Percentiles rank a stretch among this genome's conserved stretches.
phyloP scores from a whole-genome alignment of 2,329 filamentous ascomycete species.

The Hymenoscyphus linearis region DNA sequence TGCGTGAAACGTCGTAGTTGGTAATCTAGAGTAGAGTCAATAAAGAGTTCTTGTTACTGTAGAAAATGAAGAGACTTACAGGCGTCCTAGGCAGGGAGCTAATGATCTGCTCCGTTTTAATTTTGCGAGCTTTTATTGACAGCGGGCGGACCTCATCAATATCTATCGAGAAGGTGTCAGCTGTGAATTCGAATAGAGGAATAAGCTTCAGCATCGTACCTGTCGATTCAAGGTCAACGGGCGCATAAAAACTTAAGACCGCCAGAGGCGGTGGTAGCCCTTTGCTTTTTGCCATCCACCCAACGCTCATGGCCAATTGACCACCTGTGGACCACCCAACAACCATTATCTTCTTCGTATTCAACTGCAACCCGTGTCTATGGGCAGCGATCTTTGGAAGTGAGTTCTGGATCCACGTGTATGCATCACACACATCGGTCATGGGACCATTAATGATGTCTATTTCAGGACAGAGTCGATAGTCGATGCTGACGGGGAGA shows the following conservation, averaged over 20 bases:
- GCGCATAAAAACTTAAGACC: slow-evolving; percentile 43
- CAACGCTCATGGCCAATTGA: slow-evolving; percentile 40
- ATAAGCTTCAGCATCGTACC: neutral
- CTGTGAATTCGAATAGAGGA: neutral
- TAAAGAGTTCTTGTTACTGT: too few species aligned
- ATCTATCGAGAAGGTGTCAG: neutral
- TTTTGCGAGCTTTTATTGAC: too few species aligned
- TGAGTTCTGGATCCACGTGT: slow-evolving; percentile 35
- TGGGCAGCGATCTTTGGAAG: slow-evolving; percentile 24
- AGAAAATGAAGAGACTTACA: too few species aligned
- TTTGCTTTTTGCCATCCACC: slow-evolving; percentile 32
- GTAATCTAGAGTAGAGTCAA: too few species aligned
- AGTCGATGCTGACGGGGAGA: slow-evolving; percentile 44
- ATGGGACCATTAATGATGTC: slow-evolving; percentile 42
- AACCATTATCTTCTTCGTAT: slow-evolving; percentile 33
- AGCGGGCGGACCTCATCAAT: too few species aligned
- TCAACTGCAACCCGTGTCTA: slow-evolving; percentile 15
- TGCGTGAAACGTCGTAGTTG: too few species aligned
- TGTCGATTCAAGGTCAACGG: slow-evolving; percentile 26
- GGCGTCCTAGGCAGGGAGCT: too few species aligned
- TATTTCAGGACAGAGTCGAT: slow-evolving; percentile 45
- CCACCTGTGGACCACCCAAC: slow-evolving; percentile 48
- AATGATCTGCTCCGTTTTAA: too few species aligned
- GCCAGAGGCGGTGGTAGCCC: slow-evolving; percentile 37
- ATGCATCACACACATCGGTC: slow-evolving; percentile 39